Evolutionary conservation across 805 yeast genomes (phyloP).

Genomic region (Tetrapisispora namnaoensis): DNA sequence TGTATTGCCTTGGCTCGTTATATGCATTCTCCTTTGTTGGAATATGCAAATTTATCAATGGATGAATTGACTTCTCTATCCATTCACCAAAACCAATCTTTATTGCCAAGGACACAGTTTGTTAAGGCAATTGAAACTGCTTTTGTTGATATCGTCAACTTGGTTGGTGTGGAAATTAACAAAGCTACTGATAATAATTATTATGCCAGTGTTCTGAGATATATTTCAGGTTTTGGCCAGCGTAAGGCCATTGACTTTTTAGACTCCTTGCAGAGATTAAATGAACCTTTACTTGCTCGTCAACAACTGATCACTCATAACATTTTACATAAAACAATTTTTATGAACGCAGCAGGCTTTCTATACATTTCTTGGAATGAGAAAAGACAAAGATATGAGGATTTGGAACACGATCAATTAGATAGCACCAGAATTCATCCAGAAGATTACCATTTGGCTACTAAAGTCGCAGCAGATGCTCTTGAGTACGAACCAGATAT

Average conservation of each 20-base stretch:
- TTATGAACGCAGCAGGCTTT: constrained; percentile 88
- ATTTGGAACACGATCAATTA: constrained; percentile 63
- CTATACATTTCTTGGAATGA: constrained; percentile 62
- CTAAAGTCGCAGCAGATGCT: constrained; percentile 98
- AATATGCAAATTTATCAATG: constrained; percentile 64
- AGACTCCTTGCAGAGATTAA: constrained; percentile 57
- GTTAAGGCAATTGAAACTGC: constrained; percentile 63
- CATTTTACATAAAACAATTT: constrained; percentile 68
- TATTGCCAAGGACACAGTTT: constrained; percentile 55
- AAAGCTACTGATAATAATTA: constrained; percentile 69
- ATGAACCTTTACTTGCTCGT: constrained; percentile 56
- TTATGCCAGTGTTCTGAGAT: constrained; percentile 61
- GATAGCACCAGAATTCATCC: constrained; percentile 97
- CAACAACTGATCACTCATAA: constrained; percentile 77
- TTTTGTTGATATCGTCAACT: constrained; percentile 80
- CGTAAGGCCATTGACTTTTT: constrained; percentile 85
- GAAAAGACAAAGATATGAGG: constrained; percentile 33
- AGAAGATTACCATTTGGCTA: constrained; percentile 91
- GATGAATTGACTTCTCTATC: constrained; percentile 61
- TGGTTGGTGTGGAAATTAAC: constrained; percentile 90
- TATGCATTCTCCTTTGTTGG: constrained; percentile 85
- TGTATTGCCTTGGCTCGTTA: constrained; percentile 86
- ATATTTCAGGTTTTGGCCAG: constrained; percentile 87
- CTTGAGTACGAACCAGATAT: constrained; percentile 93
- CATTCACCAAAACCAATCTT: constrained; percentile 63